Evolutionary conservation across 768 basidiomycete species (phyloP).

Genomic region (Hortiboletus flavorubellus): DNA sequence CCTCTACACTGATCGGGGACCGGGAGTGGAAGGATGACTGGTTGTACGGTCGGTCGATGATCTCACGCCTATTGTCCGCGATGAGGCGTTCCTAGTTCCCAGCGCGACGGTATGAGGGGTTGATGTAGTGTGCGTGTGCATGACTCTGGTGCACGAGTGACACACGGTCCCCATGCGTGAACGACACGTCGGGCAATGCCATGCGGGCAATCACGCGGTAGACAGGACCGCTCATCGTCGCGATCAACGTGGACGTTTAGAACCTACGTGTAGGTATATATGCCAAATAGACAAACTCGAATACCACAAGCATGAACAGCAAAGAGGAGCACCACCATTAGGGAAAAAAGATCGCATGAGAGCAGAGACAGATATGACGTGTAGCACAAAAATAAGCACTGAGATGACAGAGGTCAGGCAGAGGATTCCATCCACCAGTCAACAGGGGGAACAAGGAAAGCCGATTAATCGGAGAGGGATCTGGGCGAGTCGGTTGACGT

Average conservation of each 20-base stretch:
- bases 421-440: neutral
- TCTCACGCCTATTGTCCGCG: no score
- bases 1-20: no score
- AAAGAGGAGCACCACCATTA: neutral
- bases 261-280: slow-evolving; percentile 5
- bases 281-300: slow-evolving; percentile 1
- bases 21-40: no score
- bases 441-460: neutral
- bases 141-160: no score
- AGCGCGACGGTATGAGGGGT: no score
- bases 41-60: no score
- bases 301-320: slow-evolving; percentile 4
- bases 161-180: neutral
- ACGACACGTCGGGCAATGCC: no score
- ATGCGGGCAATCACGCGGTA: no score
- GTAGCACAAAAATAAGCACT: neutral
- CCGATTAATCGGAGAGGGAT: neutral
- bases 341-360: neutral
- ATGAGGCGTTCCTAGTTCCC: no score
- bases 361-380: neutral
- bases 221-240: neutral
- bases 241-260: neutral
- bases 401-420: neutral
- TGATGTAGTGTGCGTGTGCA: no score
- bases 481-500: neutral